A percentile compares a stretch with the other conserved stretches of the same genome.
Evolutionary conservation across 2,329 filamentous ascomycete species (phyloP).

Genomic region (Colletotrichum sp.): DNA sequence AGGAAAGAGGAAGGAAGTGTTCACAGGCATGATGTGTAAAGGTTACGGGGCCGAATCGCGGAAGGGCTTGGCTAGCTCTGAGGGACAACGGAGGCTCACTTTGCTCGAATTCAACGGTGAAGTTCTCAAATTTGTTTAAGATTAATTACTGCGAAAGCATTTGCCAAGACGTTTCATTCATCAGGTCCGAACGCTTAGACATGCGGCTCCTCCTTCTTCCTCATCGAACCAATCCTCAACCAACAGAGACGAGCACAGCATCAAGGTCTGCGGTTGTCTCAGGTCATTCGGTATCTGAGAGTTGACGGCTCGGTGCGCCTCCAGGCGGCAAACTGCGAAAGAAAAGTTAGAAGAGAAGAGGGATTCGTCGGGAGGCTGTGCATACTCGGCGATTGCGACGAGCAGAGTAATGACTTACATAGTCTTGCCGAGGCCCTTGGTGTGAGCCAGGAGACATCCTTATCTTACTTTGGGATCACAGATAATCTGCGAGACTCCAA

Average conservation of each 20-base stretch:
- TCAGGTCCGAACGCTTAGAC: neutral
- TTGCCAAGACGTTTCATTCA: neutral
- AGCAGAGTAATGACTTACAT: conserved; percentile 91
- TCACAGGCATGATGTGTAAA: too few species aligned
- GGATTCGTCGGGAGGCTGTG: conserved; percentile 60
- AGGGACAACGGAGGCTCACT: too few species aligned
- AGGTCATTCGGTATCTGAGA: conserved; percentile 73
- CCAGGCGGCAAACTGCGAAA: too few species aligned
- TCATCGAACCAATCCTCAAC: too few species aligned
- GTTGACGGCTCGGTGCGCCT: too few species aligned
- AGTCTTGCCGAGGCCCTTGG: conserved; percentile 92
- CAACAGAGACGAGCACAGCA: conserved; percentile 74
- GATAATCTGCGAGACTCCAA: conserved; percentile 51
- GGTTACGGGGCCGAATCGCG: too few species aligned
- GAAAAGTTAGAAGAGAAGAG: too few species aligned
- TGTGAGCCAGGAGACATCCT: conserved; percentile 85
- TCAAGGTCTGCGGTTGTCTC: conserved; percentile 66
- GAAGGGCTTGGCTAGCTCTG: too few species aligned
- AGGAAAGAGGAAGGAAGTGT: too few species aligned
- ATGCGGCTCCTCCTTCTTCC: too few species aligned
- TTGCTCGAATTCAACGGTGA: too few species aligned
- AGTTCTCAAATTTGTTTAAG: neutral
- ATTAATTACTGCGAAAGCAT: neutral
- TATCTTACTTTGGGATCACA: conserved; percentile 62
- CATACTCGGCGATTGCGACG: conserved; percentile 72